Evolutionary conservation across 2,329 filamentous ascomycete genomes (phyloP).

Genomic region (Juglanconis juglandina): DNA sequence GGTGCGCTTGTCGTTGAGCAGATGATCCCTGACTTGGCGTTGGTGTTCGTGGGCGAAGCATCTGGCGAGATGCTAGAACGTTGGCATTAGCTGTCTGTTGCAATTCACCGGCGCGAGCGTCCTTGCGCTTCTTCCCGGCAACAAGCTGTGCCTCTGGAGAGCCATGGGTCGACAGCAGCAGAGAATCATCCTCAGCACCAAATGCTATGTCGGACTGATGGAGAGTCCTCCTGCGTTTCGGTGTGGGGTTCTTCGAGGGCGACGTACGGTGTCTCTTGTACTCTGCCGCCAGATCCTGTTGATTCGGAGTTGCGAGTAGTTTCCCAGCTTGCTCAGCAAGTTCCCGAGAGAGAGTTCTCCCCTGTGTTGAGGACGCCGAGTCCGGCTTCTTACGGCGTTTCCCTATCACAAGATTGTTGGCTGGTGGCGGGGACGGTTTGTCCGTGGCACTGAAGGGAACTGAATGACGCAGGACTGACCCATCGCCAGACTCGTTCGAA

Average conservation of each 20-base stretch:
- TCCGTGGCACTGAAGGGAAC: conserved; percentile 23
- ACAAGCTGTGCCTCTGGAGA: conserved; percentile 57
- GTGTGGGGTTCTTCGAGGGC: conserved; percentile 78
- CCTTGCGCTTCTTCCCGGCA: conserved; percentile 58
- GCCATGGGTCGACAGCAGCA: conserved; percentile 44
- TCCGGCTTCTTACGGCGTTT: conserved; percentile 34
- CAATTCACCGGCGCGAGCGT: conserved; percentile 48
- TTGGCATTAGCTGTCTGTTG: conserved; percentile 52
- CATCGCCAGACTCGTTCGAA: conserved; percentile 16
- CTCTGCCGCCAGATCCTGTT: conserved; percentile 52
- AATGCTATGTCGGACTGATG: conserved; percentile 61
- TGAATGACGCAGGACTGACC: conserved; percentile 2
- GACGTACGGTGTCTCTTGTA: conserved; percentile 73
- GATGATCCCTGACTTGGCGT: conserved; percentile 59
- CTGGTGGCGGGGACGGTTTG: conserved; percentile 24
- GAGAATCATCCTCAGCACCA: conserved; percentile 42
- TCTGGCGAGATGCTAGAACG: conserved; percentile 55
- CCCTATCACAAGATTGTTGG: conserved; percentile 22
- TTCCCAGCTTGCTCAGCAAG: conserved; percentile 1
- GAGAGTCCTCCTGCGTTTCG: conserved; percentile 81
- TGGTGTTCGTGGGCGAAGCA: conserved; percentile 64
- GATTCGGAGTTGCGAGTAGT: conserved; percentile 39
- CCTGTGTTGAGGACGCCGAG: conserved; percentile 23
- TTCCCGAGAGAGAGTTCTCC: conserved; percentile 9
- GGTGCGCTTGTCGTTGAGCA: conserved; percentile 38